A percentile compares a stretch with the other conserved stretches of the same genome.
These are phyloP conservation scores for Solanum bukasovii DNA, from an alignment of 257 asterid species.

Conservation along the genomic window DNA sequence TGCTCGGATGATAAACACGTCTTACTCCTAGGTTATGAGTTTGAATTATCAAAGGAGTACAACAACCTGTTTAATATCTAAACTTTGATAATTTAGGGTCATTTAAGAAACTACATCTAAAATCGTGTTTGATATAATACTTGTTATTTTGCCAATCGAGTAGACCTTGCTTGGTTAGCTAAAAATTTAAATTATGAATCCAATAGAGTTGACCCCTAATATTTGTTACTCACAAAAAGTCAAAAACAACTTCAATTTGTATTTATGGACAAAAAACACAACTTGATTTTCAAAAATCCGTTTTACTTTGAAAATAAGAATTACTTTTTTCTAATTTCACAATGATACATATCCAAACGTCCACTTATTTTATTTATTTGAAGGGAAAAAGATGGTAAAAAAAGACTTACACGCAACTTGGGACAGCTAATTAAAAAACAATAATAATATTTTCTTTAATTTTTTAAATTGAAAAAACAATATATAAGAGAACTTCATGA, in stretches of 20 bases:
- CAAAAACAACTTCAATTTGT: no score
- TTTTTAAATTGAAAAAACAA: neutral
- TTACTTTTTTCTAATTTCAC: neutral
- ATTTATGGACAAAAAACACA: neutral
- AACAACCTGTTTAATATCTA: neutral
- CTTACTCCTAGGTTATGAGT: no score
- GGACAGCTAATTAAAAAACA: neutral
- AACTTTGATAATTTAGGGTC: neutral
- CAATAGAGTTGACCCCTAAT: neutral
- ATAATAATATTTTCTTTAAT: neutral
- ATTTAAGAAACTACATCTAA: neutral
- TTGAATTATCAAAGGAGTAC: no score
- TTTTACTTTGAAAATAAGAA: no score
- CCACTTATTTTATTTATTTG: neutral
- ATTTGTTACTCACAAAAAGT: neutral
- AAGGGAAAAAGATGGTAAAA: neutral
- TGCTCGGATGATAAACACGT: no score
- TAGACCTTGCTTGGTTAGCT: neutral
- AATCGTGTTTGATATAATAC: neutral
- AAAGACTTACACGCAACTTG: neutral
- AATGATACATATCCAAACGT: neutral
- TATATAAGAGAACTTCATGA: neutral
- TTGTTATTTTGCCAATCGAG: neutral
- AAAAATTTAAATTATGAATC: neutral
- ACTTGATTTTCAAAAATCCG: neutral